phyloP scores from a whole-genome alignment of 2,329 filamentous ascomycete genomes.

The Stachybotrys chartarum region DNA sequence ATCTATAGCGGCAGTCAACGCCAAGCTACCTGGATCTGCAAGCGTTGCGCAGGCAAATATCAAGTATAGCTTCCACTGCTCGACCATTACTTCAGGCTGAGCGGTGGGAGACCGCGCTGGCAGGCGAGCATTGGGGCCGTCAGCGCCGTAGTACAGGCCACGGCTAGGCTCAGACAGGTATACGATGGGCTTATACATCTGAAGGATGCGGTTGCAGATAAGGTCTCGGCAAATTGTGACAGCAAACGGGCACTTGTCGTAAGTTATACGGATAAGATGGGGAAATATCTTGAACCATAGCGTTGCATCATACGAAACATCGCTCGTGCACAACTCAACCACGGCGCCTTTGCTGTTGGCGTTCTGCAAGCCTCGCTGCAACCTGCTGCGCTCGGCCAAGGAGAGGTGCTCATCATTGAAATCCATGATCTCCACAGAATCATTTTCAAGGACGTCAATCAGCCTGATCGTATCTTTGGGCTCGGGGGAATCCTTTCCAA shows the following conservation, averaged over 20 bases:
- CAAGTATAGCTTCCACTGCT: constrained; percentile 97
- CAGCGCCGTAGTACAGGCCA: constrained; percentile 56
- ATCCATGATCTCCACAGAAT: constrained; percentile 82
- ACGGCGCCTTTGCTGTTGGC: constrained; percentile 78
- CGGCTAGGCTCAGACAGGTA: constrained; percentile 67
- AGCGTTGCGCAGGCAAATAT: constrained; percentile 96
- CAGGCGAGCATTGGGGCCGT: constrained; percentile 46
- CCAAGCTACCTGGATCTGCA: constrained; percentile 66
- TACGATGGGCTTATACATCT: constrained; percentile 84
- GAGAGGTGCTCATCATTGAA: constrained; percentile 88
- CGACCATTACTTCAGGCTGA: constrained; percentile 80
- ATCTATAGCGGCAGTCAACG: constrained; percentile 34
- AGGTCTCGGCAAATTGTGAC: constrained; percentile 86
- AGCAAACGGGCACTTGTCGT: constrained; percentile 84
- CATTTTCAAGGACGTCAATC: constrained; percentile 86
- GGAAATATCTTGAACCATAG: constrained; percentile 98
- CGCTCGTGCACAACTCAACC: constrained; percentile 91
- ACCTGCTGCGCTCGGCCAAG: constrained; percentile 82
- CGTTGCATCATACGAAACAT: constrained; percentile 88
- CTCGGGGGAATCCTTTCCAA: constrained; percentile 57
- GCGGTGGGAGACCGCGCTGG: constrained; percentile 54
- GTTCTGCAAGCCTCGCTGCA: constrained; percentile 84
- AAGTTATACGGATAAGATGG: constrained; percentile 84
- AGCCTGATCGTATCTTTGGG: constrained; percentile 65
- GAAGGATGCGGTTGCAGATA: constrained; percentile 83